These are phyloP conservation scores for Fomes fomentarius DNA, from an alignment of 1,284 basidiomycete species.

Conservation along the genomic window DNA sequence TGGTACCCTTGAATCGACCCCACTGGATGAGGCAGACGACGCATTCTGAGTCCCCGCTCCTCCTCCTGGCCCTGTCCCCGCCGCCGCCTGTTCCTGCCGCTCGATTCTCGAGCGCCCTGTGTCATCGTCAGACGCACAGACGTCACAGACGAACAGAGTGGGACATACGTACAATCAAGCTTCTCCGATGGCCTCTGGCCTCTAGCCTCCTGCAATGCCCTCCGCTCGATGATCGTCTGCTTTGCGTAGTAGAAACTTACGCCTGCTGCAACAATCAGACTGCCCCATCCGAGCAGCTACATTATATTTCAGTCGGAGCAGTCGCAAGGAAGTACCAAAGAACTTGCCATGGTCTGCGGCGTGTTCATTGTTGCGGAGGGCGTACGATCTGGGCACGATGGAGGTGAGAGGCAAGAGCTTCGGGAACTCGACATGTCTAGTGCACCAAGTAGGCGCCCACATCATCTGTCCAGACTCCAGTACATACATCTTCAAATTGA, in stretches of 20 bases:
- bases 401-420: background rate
- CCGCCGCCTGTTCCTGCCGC: conserved; percentile 12
- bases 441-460: background rate
- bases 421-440: too few species aligned
- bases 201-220: conserved; percentile 35
- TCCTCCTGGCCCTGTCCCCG: background rate
- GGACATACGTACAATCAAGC: conserved; percentile 38
- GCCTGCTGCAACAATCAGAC: conserved; percentile 46
- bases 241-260: conserved; percentile 50
- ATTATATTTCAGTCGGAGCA: background rate
- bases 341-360: conserved; percentile 36
- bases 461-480: too few species aligned
- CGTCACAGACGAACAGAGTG: background rate
- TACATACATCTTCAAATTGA: too few species aligned
- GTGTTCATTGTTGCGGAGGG: conserved; percentile 29
- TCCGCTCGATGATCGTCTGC: conserved; percentile 44
- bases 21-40: background rate
- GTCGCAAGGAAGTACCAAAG: background rate
- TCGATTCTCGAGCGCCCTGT: conserved; percentile 24
- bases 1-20: background rate
- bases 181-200: conserved; percentile 41
- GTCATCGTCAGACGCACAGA: conserved; percentile 4
- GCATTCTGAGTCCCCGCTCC: background rate
- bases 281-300: conserved; percentile 38
- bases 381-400: too few species aligned